Evolutionary conservation across 2,329 filamentous ascomycete species (phyloP), one percentile per base, ranked within the genome.

Genomic region (Penicillium sp.): DNA sequence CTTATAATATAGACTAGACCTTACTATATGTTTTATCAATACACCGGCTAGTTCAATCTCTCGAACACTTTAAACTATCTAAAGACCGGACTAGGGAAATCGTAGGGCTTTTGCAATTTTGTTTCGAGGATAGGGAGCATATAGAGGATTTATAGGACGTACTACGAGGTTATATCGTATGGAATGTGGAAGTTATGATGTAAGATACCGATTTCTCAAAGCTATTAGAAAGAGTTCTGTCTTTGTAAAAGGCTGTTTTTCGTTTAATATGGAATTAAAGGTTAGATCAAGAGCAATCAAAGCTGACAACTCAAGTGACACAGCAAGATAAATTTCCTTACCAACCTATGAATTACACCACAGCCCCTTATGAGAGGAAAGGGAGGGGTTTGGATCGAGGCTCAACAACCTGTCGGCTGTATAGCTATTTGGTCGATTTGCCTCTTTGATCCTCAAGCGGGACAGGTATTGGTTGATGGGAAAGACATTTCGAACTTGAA

Each of bases 1-100:
- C 36, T 39, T 23, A 39, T 18, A 23, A 23, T 14, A 23, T 10
- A 39, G 36, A 39, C 36, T 39, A 16, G 36, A 39, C 18, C 18
- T 39, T 16, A 39, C 36, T 39, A 27, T 18, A 23, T 61, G 63
- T 19, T 18, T 34, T 11, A n/a, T 18, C 29, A 32, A 1, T 14
- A 18, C 8, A 43, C 14, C 29, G 41, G 26, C 26, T 10, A 11
- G n/a, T 30, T 27, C 5, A 42, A n/a, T 42, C 14, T 26, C 23
- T 43, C 23, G 41, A 27, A 43, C 16, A n/a, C 29, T 10, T 27
- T 7, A 7, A 27, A 30, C 16, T 43, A 18, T 27, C 41, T 11
- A 30, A 43, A 16, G 14, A 29, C n/a, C n/a, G 36, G 16, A 39
- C n/a, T 19, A 19, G 36, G 18, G 36, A 34, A 6, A 36, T 46